Evolutionary conservation across 805 yeast species (phyloP), one percentile per base, ranked within the genome.

Genomic region (Cyberlindnera japonica): DNA sequence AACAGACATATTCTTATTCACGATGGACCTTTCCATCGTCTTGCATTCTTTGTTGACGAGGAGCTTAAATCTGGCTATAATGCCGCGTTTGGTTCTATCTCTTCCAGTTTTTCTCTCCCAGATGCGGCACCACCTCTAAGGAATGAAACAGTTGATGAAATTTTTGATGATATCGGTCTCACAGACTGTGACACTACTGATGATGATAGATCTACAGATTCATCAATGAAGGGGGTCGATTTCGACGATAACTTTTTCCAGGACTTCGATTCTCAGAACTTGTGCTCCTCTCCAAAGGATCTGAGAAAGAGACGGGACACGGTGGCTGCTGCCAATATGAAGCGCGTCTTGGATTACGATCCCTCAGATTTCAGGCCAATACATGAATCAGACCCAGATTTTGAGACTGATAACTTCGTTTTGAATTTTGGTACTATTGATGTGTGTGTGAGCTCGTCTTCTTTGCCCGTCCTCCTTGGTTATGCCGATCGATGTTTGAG

Each of bases 11-110:
- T 90, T 2, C 63, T 75, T 15, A 48, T 66, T 6, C 84, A 87
- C 51, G 99, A 93, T 67, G 83, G 85, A 0, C 88, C 96, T 0
- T 88, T 78, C 47, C 93, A 87, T 50, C 64, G 99, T 40, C 67
- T 79, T 16, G 81, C 93, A 0, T 90, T 88, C 57, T 59, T 91
- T 21, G 58, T 91, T 8, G 72, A 74, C 3, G 71, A 69, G 6
- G 68, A 70, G 12, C 62, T 64, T 12, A 72, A 81, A 39, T 73
- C 71, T 0, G 51, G 51, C 1, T 85, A 81, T 49, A 61, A 67
- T n/a, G 66, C 67, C 5, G 66, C 69, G 1, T 71, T 61, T 45
- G 79, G 81, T 0, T 63, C 75, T 6, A 72, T 83, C 8, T 59
- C 68, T 16, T 80, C 89, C 0, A 74, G 87, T 0, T 63, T 81